Base-by-base conservation (phyloP, 345 rosid genomes). In the Salix brachista region DNA sequence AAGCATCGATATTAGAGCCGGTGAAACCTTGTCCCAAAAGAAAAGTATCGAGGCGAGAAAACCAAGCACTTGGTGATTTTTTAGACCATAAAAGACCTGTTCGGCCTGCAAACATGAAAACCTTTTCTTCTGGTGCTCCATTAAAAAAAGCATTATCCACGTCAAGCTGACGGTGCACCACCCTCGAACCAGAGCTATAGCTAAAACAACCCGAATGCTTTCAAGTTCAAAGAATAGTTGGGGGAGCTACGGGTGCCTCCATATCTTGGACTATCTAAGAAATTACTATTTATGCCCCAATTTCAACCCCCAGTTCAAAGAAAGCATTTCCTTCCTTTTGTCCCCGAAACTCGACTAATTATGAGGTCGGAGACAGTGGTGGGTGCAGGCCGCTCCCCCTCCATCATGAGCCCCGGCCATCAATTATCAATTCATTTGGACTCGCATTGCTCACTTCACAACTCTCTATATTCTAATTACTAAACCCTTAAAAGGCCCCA, bases 361-460 rank as follows among this genome's bases (percentile, higher is more conserved):
- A 52, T 19, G 23, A n/a, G 61, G 61, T 36, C n/a, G 12, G 61
- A 64, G 75, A n/a, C 32, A 28, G 36, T 41, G 79, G 73, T 76
- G 67, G 67, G 73, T 56, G 79, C 73, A 67, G 37, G 67, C 79
- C 26, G 25, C 23, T 18, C 18, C 28, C 26, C 39, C 41, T 21
- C 4, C 54, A 67, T 75, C 46, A 12, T 12, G 34, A 39, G 18
- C 7, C 66, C 16, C 41, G 23, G 8, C 2, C 54, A 1, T 10
- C 65, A 60, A 8, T 54, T 30, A 54, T 19, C 14, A 21, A 36
- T 65, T 1, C 8, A 65, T 10, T 12, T 65, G 1, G 18, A 26
- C 68, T 25, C 19, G 21, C 19, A 19, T n/a, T 3, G 3, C 19
- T 60, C 9, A 12, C 36, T 65, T 65, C n/a, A 30, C 68, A 28